phyloP scores from a whole-genome alignment of 768 basidiomycete genomes.

The Gymnopilus junonius region DNA sequence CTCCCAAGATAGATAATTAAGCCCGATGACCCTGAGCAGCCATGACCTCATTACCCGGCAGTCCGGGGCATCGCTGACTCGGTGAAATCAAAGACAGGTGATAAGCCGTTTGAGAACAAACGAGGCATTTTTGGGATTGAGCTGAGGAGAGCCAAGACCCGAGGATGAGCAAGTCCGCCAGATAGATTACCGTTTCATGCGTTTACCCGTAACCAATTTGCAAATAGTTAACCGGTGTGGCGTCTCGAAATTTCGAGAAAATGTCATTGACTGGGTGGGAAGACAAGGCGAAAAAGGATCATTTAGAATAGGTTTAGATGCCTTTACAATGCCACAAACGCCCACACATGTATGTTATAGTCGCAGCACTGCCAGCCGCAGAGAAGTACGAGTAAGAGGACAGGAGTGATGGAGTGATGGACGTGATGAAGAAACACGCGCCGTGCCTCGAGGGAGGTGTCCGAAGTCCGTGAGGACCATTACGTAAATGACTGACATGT shows the following conservation, averaged over 20 bases:
- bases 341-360: background rate
- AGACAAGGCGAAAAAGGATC: background rate
- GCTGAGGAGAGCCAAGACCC: background rate
- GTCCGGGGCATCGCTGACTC: background rate
- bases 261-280: background rate
- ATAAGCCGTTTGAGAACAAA: background rate
- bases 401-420: background rate
- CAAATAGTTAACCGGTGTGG: background rate
- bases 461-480: conserved; percentile 15
- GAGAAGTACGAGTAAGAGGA: background rate
- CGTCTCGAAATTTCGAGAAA: background rate
- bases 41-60: background rate
- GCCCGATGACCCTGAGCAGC: background rate
- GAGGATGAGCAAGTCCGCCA: background rate
- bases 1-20: background rate
- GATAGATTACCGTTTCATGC: background rate
- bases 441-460: conserved; percentile 12
- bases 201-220: background rate
- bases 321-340: background rate
- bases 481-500: conserved; percentile 13
- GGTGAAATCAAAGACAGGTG: background rate
- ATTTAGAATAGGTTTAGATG: background rate
- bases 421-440: background rate
- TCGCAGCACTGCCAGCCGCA: background rate
- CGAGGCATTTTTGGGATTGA: background rate